These are phyloP conservation scores for Tetradesmus lagerheimii DNA, from an alignment of 139 green algal genomes.

Conservation along the genomic window DNA sequence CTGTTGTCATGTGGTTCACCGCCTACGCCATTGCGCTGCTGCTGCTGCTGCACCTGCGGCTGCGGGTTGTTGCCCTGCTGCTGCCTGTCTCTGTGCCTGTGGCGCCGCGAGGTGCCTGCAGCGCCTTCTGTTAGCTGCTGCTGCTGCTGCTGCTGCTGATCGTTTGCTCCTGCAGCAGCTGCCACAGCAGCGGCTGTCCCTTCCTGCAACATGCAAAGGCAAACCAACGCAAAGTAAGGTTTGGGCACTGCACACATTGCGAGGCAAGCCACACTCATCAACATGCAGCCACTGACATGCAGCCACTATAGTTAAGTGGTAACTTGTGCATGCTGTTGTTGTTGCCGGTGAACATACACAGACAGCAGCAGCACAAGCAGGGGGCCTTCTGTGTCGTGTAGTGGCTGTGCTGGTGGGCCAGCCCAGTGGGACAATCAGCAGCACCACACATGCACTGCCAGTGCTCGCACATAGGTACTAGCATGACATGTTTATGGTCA, in stretches of 20 bases:
- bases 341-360: too few species aligned
- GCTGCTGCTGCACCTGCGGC: background rate
- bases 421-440: background rate
- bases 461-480: background rate
- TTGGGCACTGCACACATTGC: background rate
- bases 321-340: too few species aligned
- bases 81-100: background rate
- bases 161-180: background rate
- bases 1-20: background rate
- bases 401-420: background rate
- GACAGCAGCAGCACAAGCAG: background rate
- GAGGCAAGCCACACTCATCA: too few species aligned
- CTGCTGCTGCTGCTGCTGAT: slow-evolving; percentile 6
- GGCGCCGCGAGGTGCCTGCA: background rate
- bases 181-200: background rate
- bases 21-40: background rate
- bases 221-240: background rate
- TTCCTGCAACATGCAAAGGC: background rate
- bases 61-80: slow-evolving; percentile 4
- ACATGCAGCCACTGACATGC: background rate
- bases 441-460: background rate
- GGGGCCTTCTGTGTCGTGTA: background rate
- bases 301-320: too few species aligned
- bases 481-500: background rate
- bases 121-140: background rate